Conservation (phyloP, 2,329 filamentous ascomycete species). For the Aspergillus neotritici region DNA sequence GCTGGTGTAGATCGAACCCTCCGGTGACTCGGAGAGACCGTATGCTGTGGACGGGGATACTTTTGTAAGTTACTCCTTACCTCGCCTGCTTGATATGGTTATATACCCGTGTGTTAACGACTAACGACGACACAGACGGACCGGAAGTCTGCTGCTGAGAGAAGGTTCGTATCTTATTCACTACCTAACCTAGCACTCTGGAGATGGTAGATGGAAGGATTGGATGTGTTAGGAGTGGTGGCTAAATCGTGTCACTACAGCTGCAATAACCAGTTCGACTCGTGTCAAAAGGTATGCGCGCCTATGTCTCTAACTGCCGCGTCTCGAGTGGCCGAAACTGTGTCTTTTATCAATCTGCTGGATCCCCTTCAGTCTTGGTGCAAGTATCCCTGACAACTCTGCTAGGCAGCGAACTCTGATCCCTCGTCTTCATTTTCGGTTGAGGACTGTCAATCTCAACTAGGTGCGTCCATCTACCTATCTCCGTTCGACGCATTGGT, state of each 20-base stretch:
- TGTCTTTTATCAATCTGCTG: no score
- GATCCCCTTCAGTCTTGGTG: background rate
- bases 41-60: conserved; percentile 20
- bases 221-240: background rate
- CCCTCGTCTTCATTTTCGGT: conserved; percentile 8
- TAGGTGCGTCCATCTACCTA: conserved; percentile 6
- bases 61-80: conserved; percentile 12
- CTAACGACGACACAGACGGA: conserved; percentile 9
- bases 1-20: conserved; percentile 12
- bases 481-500: background rate
- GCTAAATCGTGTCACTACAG: conserved; percentile 3
- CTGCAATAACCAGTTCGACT: conserved; percentile 19
- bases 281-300: conserved; percentile 14
- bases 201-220: no score
- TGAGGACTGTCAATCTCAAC: conserved; percentile 14
- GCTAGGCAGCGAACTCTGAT: conserved; percentile 13
- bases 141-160: conserved; percentile 14
- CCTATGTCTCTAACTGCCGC: no score
- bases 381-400: background rate
- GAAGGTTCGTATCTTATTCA: conserved; percentile 15
- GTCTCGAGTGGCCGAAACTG: no score
- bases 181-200: no score
- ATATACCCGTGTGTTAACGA: background rate
- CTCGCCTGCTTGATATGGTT: no score
- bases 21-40: conserved; percentile 16